Conservation (phyloP, 345 rosid genomes). For the Heritiera fomes region DNA sequence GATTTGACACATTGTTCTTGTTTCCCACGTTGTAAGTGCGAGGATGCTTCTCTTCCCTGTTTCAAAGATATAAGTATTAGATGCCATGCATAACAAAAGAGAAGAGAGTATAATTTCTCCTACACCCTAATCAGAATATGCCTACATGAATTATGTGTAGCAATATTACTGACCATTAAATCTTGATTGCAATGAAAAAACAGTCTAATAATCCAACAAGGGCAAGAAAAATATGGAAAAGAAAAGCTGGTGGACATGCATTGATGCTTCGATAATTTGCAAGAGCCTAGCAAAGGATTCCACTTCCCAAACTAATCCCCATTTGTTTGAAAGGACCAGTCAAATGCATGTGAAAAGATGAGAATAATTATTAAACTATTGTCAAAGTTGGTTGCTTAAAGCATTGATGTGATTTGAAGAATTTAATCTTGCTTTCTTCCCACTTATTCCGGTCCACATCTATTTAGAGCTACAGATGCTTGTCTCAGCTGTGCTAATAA, state of each 20-base stretch:
- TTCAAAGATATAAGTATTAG: conserved; percentile 33
- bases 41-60: conserved; percentile 16
- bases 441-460: conserved; percentile 38
- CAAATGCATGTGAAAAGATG: conserved; percentile 36
- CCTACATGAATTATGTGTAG: neutral
- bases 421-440: conserved; percentile 56
- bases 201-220: neutral
- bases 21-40: conserved; percentile 16
- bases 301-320: conserved; percentile 15
- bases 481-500: neutral
- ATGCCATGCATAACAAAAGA: conserved; percentile 22
- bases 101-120: conserved; percentile 8
- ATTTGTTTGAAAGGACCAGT: conserved; percentile 32
- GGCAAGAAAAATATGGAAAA: conserved; percentile 5
- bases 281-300: conserved; percentile 25
- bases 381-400: conserved; percentile 44
- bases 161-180: neutral
- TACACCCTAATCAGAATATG: conserved; percentile 22
- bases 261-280: conserved; percentile 27
- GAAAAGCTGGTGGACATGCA: conserved; percentile 26
- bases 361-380: conserved; percentile 34
- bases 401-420: conserved; percentile 55
- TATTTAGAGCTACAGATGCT: conserved; percentile 22
- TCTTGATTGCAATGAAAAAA: neutral
- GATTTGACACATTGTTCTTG: conserved; percentile 36